Evolutionary conservation across 768 basidiomycete genomes (phyloP).

Genomic region (Boletus reticuloceps): DNA sequence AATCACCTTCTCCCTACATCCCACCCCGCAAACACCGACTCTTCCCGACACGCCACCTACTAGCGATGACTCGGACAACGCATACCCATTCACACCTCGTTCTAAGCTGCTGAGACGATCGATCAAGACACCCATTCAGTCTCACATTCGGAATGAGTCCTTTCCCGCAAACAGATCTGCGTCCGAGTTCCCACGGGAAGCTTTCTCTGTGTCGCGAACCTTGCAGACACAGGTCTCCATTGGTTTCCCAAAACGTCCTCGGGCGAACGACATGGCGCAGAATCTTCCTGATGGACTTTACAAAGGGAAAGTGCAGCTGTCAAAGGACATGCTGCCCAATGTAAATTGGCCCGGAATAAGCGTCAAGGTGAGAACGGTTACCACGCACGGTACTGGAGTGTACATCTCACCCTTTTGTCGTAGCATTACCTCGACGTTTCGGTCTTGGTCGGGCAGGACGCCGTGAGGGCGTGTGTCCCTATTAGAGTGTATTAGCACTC

Average conservation of each 20-base stretch:
- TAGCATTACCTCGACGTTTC: slow-evolving; percentile 76
- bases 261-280: slow-evolving; percentile 43
- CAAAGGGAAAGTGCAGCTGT: slow-evolving; percentile 54
- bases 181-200: slow-evolving; percentile 22
- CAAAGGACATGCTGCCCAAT: slow-evolving; percentile 58
- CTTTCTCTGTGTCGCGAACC: slow-evolving; percentile 23
- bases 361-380: slow-evolving; percentile 52
- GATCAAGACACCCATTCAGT: slow-evolving; percentile 20
- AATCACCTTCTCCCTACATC: slow-evolving; percentile 47
- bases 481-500: slow-evolving; percentile 48
- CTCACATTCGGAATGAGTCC: slow-evolving; percentile 7
- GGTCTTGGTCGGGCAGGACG: slow-evolving; percentile 62
- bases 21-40: slow-evolving; percentile 39
- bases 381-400: slow-evolving; percentile 5
- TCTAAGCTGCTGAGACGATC: slow-evolving; percentile 32
- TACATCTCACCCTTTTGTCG: slow-evolving; percentile 1
- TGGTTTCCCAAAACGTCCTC: slow-evolving; percentile 70
- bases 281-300: slow-evolving; percentile 66
- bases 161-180: slow-evolving; percentile 21
- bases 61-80: slow-evolving; percentile 43
- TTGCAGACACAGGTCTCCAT: slow-evolving; percentile 46
- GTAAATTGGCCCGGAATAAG: slow-evolving; percentile 66
- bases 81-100: slow-evolving; percentile 8
- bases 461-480: slow-evolving; percentile 59
- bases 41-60: slow-evolving; percentile 49